phyloP scores from a whole-genome alignment of 2,329 filamentous ascomycete species.

The Aspergillus puulaauensis region DNA sequence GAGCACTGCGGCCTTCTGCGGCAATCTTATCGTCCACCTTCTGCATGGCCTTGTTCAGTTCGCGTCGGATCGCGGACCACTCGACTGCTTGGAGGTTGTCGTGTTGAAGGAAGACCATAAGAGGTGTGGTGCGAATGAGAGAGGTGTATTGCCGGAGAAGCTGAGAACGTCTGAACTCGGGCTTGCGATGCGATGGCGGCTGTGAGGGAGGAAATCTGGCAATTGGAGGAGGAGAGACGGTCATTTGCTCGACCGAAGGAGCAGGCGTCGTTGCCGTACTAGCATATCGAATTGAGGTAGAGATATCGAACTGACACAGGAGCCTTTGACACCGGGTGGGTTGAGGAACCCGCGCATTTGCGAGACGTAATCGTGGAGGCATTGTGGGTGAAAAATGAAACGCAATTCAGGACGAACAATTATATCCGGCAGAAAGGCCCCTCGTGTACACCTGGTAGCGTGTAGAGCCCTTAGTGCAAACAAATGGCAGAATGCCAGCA shows the following conservation, averaged over 20 bases:
- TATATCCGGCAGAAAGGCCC: neutral
- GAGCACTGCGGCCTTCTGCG: conserved; percentile 47
- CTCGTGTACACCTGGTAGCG: neutral
- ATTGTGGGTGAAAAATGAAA: conserved; percentile 38
- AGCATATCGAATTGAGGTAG: conserved; percentile 40
- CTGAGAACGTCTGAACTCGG: conserved; percentile 88
- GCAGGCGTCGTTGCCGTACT: conserved; percentile 52
- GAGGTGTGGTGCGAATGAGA: conserved; percentile 76
- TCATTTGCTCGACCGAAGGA: conserved; percentile 52
- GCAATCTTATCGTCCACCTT: conserved; percentile 69
- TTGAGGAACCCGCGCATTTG: conserved; percentile 33
- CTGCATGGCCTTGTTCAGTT: conserved; percentile 60
- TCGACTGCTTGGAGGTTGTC: conserved; percentile 73
- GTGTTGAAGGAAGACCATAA: conserved; percentile 84
- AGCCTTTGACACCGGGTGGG: conserved; percentile 37
- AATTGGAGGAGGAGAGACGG: conserved; percentile 44
- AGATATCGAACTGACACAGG: conserved; percentile 38
- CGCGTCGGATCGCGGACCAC: conserved; percentile 70
- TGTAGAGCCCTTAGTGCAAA: neutral
- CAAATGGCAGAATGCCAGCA: conserved; percentile 10
- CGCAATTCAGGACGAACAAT: neutral
- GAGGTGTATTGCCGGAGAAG: conserved; percentile 84
- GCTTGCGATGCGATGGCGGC: conserved; percentile 81
- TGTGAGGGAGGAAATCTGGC: conserved; percentile 63
- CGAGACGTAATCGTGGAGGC: conserved; percentile 54